Evolutionary conservation across 208 protist species (phyloP), one percentile per base, ranked within the genome.

Genomic region (Crithidia thermophila): DNA sequence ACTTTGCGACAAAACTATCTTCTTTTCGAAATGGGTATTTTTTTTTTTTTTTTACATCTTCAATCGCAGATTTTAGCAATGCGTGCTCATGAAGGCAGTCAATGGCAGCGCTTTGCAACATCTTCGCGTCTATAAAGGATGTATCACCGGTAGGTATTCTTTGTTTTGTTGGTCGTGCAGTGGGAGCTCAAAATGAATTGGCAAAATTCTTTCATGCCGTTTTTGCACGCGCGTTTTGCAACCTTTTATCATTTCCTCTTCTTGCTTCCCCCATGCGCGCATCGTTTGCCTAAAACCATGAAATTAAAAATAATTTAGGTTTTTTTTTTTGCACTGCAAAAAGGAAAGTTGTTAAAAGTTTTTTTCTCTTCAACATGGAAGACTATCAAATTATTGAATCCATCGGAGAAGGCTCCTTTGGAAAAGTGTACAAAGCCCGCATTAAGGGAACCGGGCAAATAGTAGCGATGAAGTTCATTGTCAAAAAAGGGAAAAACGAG

Each of bases 381-480:
- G 82, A 91, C 40, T 98, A 98, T 82, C 82, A 91, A 42, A 82
- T 98, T 61, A 77, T 98, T 10, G 93, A 98, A 42, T 81, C 97
- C 21, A 98, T 99, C 50, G 98, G 98, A 25, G 97, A 99, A 62
- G 98, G 98, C 18, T 98, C 97, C 14, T 99, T 99, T 87, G 98
- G 98, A 18, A 99, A 98, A 68, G 98, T 99, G n/a, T 99, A 97
- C 82, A 98, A 97, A 65, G 97, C 91, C 20, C 81, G 97, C 27
- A 84, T 93, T 36, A 97, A 97, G 50, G 87, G 83, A 34, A 98
- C 94, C 11, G 91, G 94, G 1, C 89, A 98, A 58, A 82, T 98
- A 49, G 97, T 99, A n/a, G 98, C 98, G n/a, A 96, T 99, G 75
- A 99, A 99, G 76, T 98, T 98, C 61, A 99, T 99, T 49, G 43